Evolutionary conservation across 2,329 filamentous ascomycete species (phyloP), one percentile per base, ranked within the genome.

Genomic region (Fusarium lateritium): DNA sequence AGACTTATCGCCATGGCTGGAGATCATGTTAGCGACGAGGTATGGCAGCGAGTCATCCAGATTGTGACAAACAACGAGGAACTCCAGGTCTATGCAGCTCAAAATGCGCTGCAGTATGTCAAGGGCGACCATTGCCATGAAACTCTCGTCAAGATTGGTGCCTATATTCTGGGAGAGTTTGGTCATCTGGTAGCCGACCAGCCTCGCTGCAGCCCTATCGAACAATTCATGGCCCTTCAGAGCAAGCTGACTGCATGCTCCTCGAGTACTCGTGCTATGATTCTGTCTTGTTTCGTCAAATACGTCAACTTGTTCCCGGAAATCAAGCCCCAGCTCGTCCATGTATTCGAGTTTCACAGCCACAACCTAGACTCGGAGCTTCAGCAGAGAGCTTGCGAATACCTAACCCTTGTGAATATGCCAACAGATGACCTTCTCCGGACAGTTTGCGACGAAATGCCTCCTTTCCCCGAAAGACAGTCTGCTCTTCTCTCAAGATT

Each of bases 11-110:
- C 95, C 61, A 94, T 98, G 89, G 96, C 97, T 5, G 96, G 96
- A 71, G 96, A 99, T 76, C 96, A 99, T 79, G 95, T 99, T 72
- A 98, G 95, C 79, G 97, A 99, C 69, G 96, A 99, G 81, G 96
- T 99, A 19, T 99, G 96, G 96, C 96, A 99, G 79, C 91, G 96
- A 73, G 95, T 99, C 57, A 98, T 97, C 67, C 96, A 99, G 79
- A 98, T 99, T 73, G 94, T 98, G 62, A 98, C 96, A 56, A 99
- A 99, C 84, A 99, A 99, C 79, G 96, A 99, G 79, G 95, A 98
- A 79, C 86, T 99, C 13, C 96, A 99, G 80, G 91, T 97, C 1
- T 99, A 99, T 77, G 96, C 96, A 2, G 94, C 96, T 6, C 93
- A 97, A 77, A 97, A 97, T 73, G 94, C 96, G 22, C 83, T 99